Evolutionary conservation across 225 moss, liverwort and hornwort genomes (phyloP).

Genomic region (Pseudoscleropodium purum): DNA sequence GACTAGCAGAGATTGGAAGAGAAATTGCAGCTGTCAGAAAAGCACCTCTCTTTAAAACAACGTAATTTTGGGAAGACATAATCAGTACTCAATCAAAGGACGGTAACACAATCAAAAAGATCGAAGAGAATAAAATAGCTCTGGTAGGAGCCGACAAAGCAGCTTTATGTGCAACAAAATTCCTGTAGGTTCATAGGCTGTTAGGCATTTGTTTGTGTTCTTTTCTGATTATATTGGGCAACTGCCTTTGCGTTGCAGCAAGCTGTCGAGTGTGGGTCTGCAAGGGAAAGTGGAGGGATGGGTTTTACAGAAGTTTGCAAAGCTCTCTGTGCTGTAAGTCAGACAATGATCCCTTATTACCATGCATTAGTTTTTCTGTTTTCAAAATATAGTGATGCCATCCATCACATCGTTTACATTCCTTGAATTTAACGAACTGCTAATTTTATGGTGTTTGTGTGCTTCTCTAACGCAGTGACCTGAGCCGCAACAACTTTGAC

Average conservation of each 20-base stretch:
- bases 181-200: neutral
- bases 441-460: neutral
- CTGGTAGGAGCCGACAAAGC: neutral
- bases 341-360: neutral
- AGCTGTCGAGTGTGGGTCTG: constrained; percentile 7
- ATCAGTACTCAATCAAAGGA: neutral
- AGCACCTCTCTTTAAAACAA: neutral
- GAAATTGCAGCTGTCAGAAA: neutral
- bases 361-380: neutral
- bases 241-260: constrained; percentile 1
- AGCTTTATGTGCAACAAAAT: neutral
- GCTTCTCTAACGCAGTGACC: constrained; percentile 11
- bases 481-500: constrained; percentile 22
- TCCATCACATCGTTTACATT: neutral
- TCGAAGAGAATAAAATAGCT: neutral
- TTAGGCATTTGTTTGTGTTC: neutral
- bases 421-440: neutral
- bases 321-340: constrained; percentile 27
- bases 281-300: constrained; percentile 24
- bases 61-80: neutral
- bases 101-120: neutral
- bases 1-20: neutral
- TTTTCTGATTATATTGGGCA: neutral
- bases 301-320: constrained; percentile 22
- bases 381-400: too few species aligned